phyloP scores from a whole-genome alignment of 2,329 filamentous ascomycete species.

The Alternaria arbusti region DNA sequence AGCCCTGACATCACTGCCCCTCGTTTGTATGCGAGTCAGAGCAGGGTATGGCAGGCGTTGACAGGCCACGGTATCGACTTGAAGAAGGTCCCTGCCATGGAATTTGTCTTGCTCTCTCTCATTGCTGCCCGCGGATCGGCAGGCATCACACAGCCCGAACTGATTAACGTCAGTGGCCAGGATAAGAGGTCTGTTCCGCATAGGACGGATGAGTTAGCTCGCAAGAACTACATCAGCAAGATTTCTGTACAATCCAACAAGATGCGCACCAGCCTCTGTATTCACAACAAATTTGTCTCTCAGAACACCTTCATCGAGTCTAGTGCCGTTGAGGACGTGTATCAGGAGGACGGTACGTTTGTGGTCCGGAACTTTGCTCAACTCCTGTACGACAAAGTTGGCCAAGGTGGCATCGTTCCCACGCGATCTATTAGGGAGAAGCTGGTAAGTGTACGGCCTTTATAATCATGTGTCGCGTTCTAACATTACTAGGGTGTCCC shows the following conservation, averaged over 20 bases:
- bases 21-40: slow-evolving; percentile 56
- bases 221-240: slow-evolving; percentile 69
- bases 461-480: background rate
- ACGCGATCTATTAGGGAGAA: slow-evolving; percentile 59
- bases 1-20: slow-evolving; percentile 26
- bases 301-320: slow-evolving; percentile 35
- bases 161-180: slow-evolving; percentile 63
- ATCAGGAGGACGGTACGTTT: slow-evolving; percentile 46
- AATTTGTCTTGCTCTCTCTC: slow-evolving; percentile 64
- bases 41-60: slow-evolving; percentile 65
- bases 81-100: slow-evolving; percentile 59
- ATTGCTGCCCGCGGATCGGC: slow-evolving; percentile 61
- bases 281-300: slow-evolving; percentile 58
- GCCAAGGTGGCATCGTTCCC: slow-evolving; percentile 58
- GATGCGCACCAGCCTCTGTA: slow-evolving; percentile 63
- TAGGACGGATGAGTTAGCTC: slow-evolving; percentile 62
- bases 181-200: slow-evolving; percentile 70
- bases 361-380: slow-evolving; percentile 59
- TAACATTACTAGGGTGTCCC: slow-evolving; percentile 38
- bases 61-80: slow-evolving; percentile 65
- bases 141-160: slow-evolving; percentile 65
- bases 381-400: slow-evolving; percentile 57
- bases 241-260: slow-evolving; percentile 48
- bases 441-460: slow-evolving; percentile 45
- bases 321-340: slow-evolving; percentile 42